Conservation (phyloP, 352 stramenopile species). For the Elongisporangium prolatum region DNA sequence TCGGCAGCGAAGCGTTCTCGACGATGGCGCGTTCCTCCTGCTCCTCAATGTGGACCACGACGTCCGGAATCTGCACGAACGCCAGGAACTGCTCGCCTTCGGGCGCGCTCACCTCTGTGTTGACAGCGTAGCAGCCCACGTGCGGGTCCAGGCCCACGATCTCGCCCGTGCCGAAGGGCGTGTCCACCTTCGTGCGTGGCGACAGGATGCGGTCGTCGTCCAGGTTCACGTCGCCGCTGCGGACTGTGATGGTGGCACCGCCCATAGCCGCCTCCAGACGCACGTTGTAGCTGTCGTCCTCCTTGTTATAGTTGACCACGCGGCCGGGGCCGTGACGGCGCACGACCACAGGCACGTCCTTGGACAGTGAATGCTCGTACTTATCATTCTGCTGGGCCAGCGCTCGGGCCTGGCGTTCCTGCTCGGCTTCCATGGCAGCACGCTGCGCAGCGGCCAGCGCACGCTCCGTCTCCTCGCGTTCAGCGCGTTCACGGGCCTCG, state of each 20-base stretch:
- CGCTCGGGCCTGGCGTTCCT: slow-evolving; percentile 37
- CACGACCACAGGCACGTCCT: slow-evolving; percentile 83
- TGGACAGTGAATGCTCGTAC: slow-evolving; percentile 83
- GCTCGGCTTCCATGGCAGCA: slow-evolving; percentile 41
- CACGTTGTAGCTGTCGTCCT: slow-evolving; percentile 73
- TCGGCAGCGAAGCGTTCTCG: slow-evolving; percentile 69
- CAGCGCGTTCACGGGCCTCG: slow-evolving; percentile 13
- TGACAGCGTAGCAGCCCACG: slow-evolving; percentile 86
- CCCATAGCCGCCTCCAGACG: slow-evolving; percentile 63
- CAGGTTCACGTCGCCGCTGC: slow-evolving; percentile 64
- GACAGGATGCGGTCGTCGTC: slow-evolving; percentile 85
- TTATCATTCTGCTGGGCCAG: slow-evolving; percentile 70
- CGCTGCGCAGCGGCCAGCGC: slow-evolving; percentile 35
- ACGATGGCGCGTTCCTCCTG: slow-evolving; percentile 76
- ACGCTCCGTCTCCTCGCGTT: slow-evolving; percentile 30
- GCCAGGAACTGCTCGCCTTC: slow-evolving; percentile 79
- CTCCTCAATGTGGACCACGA: slow-evolving; percentile 64
- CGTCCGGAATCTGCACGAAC: slow-evolving; percentile 80
- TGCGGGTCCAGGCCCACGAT: slow-evolving; percentile 81
- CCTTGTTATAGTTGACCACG: slow-evolving; percentile 74
- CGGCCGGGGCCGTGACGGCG: slow-evolving; percentile 63
- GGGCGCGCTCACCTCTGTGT: slow-evolving; percentile 70
- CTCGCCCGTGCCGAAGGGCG: slow-evolving; percentile 77
- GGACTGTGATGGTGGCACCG: slow-evolving; percentile 66
- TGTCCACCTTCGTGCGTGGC: slow-evolving; percentile 79